Percentiles rank a stretch among this genome's conserved stretches.
These are phyloP conservation scores for Triangularia verruculosa DNA, from an alignment of 2,329 filamentous ascomycete species.

Conservation along the genomic window DNA sequence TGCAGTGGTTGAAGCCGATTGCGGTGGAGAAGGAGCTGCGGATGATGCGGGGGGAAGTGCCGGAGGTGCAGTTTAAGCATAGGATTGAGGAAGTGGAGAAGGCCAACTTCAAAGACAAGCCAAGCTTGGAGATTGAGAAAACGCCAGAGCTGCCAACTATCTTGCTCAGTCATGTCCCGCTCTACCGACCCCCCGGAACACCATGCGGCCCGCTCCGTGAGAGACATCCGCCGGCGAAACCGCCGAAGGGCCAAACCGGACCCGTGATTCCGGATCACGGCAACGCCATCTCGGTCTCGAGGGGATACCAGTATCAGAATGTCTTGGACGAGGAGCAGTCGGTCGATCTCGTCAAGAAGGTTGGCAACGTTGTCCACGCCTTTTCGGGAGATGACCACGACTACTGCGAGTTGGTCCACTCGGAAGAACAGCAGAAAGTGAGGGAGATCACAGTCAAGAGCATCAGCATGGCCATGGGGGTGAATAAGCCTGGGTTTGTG, in stretches of 20 bases:
- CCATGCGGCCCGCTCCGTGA: constrained; percentile 87
- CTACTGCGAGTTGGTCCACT: constrained; percentile 88
- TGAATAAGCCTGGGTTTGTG: constrained; percentile 80
- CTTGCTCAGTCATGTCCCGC: constrained; percentile 84
- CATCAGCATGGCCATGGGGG: constrained; percentile 94
- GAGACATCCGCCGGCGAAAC: constrained; percentile 69
- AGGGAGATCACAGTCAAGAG: constrained; percentile 93
- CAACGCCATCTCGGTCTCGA: constrained; percentile 73
- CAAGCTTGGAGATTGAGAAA: constrained; percentile 39
- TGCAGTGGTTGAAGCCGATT: constrained; percentile 63
- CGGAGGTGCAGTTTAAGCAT: constrained; percentile 56
- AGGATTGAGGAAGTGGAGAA: constrained; percentile 55
- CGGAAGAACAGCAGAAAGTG: constrained; percentile 61
- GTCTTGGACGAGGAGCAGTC: constrained; percentile 78
- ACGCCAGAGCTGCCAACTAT: constrained; percentile 75
- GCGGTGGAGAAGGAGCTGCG: constrained; percentile 68
- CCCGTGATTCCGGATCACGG: constrained; percentile 61
- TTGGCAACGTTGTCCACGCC: constrained; percentile 79
- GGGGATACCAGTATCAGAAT: constrained; percentile 95
- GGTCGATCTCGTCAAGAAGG: constrained; percentile 67
- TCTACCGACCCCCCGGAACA: constrained; percentile 78
- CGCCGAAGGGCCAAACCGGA: constrained; percentile 54
- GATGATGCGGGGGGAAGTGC: constrained; percentile 58
- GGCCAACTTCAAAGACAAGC: constrained; percentile 41
- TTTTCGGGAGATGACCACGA: constrained; percentile 98